These are phyloP conservation scores for Halenospora varia DNA, from an alignment of 495 filamentous ascomycete genomes.

Conservation along the genomic window DNA sequence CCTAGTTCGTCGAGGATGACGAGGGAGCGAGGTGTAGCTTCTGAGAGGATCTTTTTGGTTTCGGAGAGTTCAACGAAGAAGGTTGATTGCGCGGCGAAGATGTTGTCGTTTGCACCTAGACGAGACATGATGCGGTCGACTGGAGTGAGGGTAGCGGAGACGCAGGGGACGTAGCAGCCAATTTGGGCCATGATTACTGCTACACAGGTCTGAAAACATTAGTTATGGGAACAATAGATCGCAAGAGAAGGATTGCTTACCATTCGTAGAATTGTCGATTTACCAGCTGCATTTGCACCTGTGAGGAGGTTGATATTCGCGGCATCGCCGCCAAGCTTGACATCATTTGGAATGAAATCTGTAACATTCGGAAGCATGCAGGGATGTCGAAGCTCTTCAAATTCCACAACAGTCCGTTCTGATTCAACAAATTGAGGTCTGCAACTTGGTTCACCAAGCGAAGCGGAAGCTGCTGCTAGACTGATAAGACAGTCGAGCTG, in stretches of 20 bases:
- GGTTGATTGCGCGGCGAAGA: slow-evolving; percentile 95
- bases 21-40: slow-evolving; percentile 90
- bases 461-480: slow-evolving; percentile 79
- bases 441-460: slow-evolving; percentile 83
- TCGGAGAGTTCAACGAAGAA: slow-evolving; percentile 98
- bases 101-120: slow-evolving; percentile 97
- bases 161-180: slow-evolving; percentile 86
- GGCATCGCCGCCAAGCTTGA: slow-evolving; percentile 73
- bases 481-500: slow-evolving; percentile 95
- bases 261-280: slow-evolving; percentile 98
- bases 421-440: slow-evolving; percentile 81
- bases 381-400: slow-evolving; percentile 88
- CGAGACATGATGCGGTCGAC: slow-evolving; percentile 98
- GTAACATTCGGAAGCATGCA: slow-evolving; percentile 84
- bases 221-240: slow-evolving; percentile 1
- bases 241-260: slow-evolving; percentile 40
- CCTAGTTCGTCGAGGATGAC: slow-evolving; percentile 98
- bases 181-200: slow-evolving; percentile 99
- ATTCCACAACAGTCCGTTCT: slow-evolving; percentile 81
- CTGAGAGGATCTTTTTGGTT: slow-evolving; percentile 95
- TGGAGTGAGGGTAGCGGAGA: slow-evolving; percentile 81
- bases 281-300: slow-evolving; percentile 95
- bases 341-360: slow-evolving; percentile 97
- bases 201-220: slow-evolving; percentile 64
- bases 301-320: slow-evolving; percentile 90